Conservation (phyloP, 768 basidiomycete genomes). For the Russula lepida region DNA sequence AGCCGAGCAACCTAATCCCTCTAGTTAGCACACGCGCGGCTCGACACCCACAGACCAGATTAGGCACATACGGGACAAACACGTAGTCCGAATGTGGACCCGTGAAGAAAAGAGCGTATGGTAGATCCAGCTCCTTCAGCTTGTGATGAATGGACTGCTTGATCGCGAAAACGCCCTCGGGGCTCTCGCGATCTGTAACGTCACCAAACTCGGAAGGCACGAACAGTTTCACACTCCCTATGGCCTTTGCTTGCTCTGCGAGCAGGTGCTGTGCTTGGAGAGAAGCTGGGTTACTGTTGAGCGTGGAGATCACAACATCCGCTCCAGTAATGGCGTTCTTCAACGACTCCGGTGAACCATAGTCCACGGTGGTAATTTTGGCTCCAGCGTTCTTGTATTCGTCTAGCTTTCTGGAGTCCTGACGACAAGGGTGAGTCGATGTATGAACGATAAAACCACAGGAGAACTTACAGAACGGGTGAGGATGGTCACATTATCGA, state of each 20-base stretch:
- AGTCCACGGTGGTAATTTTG: conserved; percentile 12
- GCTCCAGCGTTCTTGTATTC: conserved; percentile 6
- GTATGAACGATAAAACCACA: no score
- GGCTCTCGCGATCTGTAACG: background rate
- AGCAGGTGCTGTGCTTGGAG: conserved; percentile 23
- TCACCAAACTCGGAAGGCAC: conserved; percentile 28
- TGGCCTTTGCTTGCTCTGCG: conserved; percentile 27
- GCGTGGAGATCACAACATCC: conserved; percentile 11
- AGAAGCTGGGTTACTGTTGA: background rate
- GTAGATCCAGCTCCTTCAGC: conserved; percentile 18
- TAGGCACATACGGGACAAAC: conserved; percentile 7
- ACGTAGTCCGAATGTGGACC: conserved; percentile 11
- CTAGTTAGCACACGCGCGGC: background rate
- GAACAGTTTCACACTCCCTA: conserved; percentile 26
- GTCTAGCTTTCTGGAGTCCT: background rate
- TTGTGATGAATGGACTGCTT: conserved; percentile 13
- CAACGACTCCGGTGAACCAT: conserved; percentile 10
- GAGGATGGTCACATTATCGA: conserved; percentile 5
- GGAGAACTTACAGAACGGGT: conserved; percentile 6
- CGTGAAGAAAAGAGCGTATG: conserved; percentile 20
- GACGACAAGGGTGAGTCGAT: background rate
- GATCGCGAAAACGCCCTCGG: conserved; percentile 1
- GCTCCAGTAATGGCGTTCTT: conserved; percentile 2
- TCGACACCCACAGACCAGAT: background rate
- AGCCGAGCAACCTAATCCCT: background rate